Evolutionary conservation across 1,139 yeast species (phyloP), one percentile per base, ranked within the genome.

Genomic region (Blastobotrys petasosporus): DNA sequence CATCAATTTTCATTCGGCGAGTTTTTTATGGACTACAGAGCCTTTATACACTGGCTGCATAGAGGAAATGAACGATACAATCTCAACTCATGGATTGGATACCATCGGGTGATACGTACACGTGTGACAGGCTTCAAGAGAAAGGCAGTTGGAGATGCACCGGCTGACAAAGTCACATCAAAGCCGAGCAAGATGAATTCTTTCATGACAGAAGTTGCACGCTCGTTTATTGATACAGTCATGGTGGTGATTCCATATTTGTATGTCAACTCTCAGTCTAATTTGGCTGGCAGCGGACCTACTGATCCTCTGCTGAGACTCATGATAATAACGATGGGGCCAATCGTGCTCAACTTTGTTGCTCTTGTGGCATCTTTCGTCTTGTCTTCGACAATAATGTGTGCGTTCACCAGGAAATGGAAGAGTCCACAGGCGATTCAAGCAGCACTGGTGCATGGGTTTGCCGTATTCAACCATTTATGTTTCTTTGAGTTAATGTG

Each of bases 351-450:
- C 17, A 81, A 84, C 60, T 54, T 68, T 12, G 54, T 70, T 0
- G 53, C 75, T 0, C 60, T 82, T 30, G 9, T 74, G 2, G 35
- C 73, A 0, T 54, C 77, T 2, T 77, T 79, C 54, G 60, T 64
- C 0, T 29, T 81, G 3, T 77, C 88, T 75, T 41, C 50, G 71
- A 23, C 66, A 7, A 56, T 82, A 74, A 57, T 87, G 78, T 59
- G 68, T 95, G 16, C 87, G 95, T 71, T 90, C 95, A 73, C 86
- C 92, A 30, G 96, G 95, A 66, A 96, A 95, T 88, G 97, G 73
- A 87, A 86, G 76, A 84, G 84, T 73, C 87, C 96, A 46, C 95
- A 95, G 69, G 83, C 96, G 16, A 90, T 84, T 39, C 77, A 87
- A 74, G 97, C 98, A 30, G 95, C 85, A 57, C 69, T 88, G 63